A percentile compares a stretch with the other conserved stretches of the same genome.
Conservation (phyloP, 1,139 yeast species). For the Tardiomyces digboiensis region DNA sequence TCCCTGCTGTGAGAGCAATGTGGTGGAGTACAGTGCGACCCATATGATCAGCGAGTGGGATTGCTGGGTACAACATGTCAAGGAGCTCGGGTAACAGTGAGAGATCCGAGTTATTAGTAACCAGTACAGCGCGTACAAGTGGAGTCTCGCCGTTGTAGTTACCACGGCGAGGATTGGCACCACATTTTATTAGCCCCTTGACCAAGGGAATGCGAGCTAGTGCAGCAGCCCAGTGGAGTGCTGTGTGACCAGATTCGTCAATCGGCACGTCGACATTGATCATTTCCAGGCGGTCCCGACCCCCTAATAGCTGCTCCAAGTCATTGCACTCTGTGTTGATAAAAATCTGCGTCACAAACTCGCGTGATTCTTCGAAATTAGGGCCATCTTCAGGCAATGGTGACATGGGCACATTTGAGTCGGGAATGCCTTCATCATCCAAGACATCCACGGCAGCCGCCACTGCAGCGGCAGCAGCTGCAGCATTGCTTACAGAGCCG, state of each 20-base stretch:
- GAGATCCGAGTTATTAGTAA: constrained; percentile 76
- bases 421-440: constrained; percentile 14
- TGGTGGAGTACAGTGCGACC: constrained; percentile 91
- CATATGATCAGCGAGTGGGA: constrained; percentile 61
- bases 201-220: constrained; percentile 72
- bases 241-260: constrained; percentile 89
- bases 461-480: constrained; percentile 6
- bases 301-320: constrained; percentile 24
- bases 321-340: constrained; percentile 36
- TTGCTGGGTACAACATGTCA: constrained; percentile 67
- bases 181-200: constrained; percentile 59
- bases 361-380: constrained; percentile 41
- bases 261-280: constrained; percentile 72
- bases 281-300: constrained; percentile 6
- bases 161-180: constrained; percentile 58
- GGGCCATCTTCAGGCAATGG: constrained; percentile 37
- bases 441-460: constrained; percentile 7
- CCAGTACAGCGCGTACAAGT: constrained; percentile 77
- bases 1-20: constrained; percentile 70
- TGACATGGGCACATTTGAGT: constrained; percentile 31
- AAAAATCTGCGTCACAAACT: constrained; percentile 47
- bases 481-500: constrained; percentile 3
- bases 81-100: constrained; percentile 65
- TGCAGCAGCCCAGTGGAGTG: constrained; percentile 95
- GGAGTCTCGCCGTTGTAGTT: constrained; percentile 89